Evolutionary conservation across 2,329 filamentous ascomycete species (phyloP).

Genomic region (Aphanocladium album): DNA sequence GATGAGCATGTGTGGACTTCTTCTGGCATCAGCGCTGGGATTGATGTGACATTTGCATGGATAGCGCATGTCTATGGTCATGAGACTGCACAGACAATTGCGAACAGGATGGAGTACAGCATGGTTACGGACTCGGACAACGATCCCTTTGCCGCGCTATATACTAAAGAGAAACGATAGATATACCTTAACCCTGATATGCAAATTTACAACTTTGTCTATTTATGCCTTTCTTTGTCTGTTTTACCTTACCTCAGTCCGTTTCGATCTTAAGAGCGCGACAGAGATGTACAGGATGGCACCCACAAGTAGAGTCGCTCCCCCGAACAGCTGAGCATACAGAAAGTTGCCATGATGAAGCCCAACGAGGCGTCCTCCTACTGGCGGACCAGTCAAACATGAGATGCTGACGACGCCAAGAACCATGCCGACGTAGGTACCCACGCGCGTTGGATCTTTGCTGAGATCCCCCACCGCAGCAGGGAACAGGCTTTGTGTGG

Average conservation of each 20-base stretch:
- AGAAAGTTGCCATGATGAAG: background rate
- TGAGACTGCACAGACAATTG: conserved; percentile 40
- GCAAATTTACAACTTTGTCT: background rate
- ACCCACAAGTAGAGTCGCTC: background rate
- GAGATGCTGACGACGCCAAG: conserved; percentile 34
- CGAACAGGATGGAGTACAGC: conserved; percentile 49
- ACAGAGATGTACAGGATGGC: background rate
- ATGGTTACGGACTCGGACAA: conserved; percentile 38
- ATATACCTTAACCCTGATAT: background rate
- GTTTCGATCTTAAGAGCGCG: background rate
- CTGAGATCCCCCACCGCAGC: conserved; percentile 44
- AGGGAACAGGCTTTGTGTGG: conserved; percentile 62
- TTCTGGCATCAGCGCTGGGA: conserved; percentile 37
- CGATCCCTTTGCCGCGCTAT: conserved; percentile 45
- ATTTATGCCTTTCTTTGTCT: background rate
- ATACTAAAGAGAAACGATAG: background rate
- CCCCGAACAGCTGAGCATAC: background rate
- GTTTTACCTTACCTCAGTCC: background rate
- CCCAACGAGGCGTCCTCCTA: background rate
- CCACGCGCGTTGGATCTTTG: conserved; percentile 47
- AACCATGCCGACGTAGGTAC: conserved; percentile 55
- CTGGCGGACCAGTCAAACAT: background rate
- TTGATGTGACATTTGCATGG: conserved; percentile 10
- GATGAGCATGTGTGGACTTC: conserved; percentile 63
- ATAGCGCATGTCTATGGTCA: conserved; percentile 43